These are phyloP conservation scores for Calycina herbarum DNA, from an alignment of 2,329 filamentous ascomycete species.

Conservation along the genomic window DNA sequence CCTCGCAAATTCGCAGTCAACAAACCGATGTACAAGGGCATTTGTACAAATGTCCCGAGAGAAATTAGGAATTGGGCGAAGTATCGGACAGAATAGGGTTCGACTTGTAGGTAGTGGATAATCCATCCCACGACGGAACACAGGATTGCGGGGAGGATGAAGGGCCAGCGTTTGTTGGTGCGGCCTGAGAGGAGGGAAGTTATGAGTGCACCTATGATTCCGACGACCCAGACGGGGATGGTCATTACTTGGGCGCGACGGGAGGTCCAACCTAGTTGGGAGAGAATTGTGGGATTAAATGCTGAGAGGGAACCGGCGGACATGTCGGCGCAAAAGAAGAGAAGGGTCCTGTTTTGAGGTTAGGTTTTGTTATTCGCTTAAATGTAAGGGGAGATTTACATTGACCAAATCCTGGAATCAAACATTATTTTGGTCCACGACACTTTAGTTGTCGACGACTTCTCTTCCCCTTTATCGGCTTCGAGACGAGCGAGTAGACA, in stretches of 20 bases:
- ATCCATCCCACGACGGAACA: slow-evolving; percentile 38
- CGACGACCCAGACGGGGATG: slow-evolving; percentile 40
- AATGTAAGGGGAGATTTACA: not conserved
- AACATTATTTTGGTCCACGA: slow-evolving; percentile 18
- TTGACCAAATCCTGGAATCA: slow-evolving; percentile 34
- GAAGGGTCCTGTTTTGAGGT: slow-evolving; percentile 12
- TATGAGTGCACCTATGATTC: slow-evolving; percentile 34
- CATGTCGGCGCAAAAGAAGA: slow-evolving; percentile 39
- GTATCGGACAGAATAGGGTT: slow-evolving; percentile 35
- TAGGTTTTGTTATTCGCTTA: not conserved
- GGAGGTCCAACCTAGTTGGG: slow-evolving; percentile 37
- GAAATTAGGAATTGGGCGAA: slow-evolving; percentile 40
- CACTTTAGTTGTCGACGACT: slow-evolving; percentile 2
- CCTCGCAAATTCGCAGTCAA: slow-evolving; percentile 44
- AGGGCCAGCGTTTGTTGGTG: slow-evolving; percentile 39
- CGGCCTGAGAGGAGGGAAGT: slow-evolving; percentile 36
- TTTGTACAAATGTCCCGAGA: slow-evolving; percentile 37
- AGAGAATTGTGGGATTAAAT: slow-evolving; percentile 41
- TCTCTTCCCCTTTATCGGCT: slow-evolving; percentile 20
- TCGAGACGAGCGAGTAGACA: slow-evolving; percentile 20
- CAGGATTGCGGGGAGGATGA: slow-evolving; percentile 39
- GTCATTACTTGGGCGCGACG: slow-evolving; percentile 39
- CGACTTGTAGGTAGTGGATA: slow-evolving; percentile 10
- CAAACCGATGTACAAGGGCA: slow-evolving; percentile 39
- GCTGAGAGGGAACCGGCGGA: slow-evolving; percentile 39